Evolutionary conservation across 148 eudicot species (phyloP).

Genomic region (Chenopodium album): DNA sequence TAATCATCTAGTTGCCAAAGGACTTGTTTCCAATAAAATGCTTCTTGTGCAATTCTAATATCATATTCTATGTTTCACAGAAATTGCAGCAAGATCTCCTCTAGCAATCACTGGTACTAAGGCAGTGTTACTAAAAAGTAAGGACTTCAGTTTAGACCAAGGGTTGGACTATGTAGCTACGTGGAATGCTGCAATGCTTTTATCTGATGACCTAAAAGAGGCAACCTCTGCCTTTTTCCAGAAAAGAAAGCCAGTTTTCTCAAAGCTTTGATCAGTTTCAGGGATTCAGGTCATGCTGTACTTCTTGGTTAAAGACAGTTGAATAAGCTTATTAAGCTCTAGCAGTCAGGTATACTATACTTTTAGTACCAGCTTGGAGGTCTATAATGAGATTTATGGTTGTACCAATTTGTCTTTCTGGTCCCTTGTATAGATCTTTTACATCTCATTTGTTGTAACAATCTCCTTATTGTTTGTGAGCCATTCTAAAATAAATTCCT

Average conservation of each 20-base stretch:
- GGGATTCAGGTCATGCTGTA: neutral
- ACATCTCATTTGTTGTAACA: neutral
- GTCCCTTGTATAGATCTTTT: constrained; percentile 4
- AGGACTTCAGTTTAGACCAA: constrained; percentile 72
- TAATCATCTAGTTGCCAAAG: neutral
- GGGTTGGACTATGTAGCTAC: constrained; percentile 92
- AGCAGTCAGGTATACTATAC: neutral
- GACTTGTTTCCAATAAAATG: neutral
- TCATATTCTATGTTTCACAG: constrained; percentile 33
- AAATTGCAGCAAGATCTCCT: constrained; percentile 80
- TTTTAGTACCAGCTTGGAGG: neutral
- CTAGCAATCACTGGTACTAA: constrained; percentile 85
- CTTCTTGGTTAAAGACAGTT: neutral
- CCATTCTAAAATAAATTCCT: neutral
- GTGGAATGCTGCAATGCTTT: constrained; percentile 79
- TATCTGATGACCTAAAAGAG: constrained; percentile 72
- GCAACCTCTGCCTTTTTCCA: constrained; percentile 52
- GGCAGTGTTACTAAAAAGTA: constrained; percentile 57
- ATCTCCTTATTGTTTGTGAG: neutral
- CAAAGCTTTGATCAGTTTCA: constrained; percentile 58
- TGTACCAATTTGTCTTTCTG: constrained; percentile 3
- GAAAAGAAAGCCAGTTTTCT: constrained; percentile 64
- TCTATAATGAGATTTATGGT: neutral
- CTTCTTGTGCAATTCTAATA: neutral
- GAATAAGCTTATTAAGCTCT: constrained; percentile 8